Base-by-base conservation (phyloP, 2,329 filamentous ascomycete genomes). In the Alternaria sp. region DNA sequence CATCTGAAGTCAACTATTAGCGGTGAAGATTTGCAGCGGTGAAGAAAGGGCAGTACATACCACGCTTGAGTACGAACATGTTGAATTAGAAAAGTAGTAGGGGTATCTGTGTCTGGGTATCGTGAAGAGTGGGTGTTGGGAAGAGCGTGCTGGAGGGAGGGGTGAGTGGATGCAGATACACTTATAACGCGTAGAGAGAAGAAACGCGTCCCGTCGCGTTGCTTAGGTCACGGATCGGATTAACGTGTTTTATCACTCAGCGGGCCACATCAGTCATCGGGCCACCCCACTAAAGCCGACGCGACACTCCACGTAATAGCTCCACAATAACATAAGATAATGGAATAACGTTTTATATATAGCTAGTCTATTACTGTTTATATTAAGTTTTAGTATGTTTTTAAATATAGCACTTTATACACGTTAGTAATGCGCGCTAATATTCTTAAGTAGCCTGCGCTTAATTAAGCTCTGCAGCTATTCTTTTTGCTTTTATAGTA, bases 1-100 rank as follows among this genome's bases (percentile, higher is more conserved):
- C 94, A 86, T 99, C 95, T 98, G 71, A 36, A 49, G 56, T 50
- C 51, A 26, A 48, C 56, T 51, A 65, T 77, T 64, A 77, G 73
- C 60, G 57, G 49, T 49, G 58, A 67, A 66, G 58, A 52, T 45
- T 63, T 72, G 68, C 65, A 68, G 62, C 50, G 56, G 53, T 62
- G 59, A 56, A 56, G 56, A 56, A 36, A 33, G 24, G 34, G 13
- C 54, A 54, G 46, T 63, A 76, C 76, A 62, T 78, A 78, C 76
- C 76, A 72, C 76, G 76, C 72, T 78, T 78, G 72, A 73, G 75
- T 67, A 78, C 76, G 70, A 77, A 78, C 76, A 78, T 78, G 51
- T 65, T 76, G 71, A 68, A 62, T 42, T 64, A 63, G 65, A 61
- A 69, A 62, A 63, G 60, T 53, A 58, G 54, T 60, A 62, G 50